Percentiles rank a stretch among this genome's conserved stretches.
Evolutionary conservation across 805 yeast species (phyloP).

Genomic region (Kuraishia hungarica): DNA sequence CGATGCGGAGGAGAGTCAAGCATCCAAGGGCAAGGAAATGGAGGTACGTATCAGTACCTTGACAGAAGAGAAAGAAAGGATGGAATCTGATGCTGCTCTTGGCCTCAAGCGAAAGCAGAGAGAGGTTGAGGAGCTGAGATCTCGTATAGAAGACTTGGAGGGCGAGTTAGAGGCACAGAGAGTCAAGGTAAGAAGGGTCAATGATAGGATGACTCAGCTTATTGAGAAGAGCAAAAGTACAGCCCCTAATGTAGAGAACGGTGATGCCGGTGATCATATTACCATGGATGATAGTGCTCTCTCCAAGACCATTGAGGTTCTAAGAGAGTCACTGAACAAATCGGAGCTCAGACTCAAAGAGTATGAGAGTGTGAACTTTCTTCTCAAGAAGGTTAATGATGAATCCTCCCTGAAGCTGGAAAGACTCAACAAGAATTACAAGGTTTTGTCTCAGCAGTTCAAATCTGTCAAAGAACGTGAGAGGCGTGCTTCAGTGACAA

Average conservation of each 20-base stretch:
- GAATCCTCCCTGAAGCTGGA: constrained; percentile 63
- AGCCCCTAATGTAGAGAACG: not conserved
- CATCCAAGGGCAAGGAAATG: constrained; percentile 43
- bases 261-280: constrained; percentile 7
- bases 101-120: constrained; percentile 47
- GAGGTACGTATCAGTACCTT: constrained; percentile 40
- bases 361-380: constrained; percentile 40
- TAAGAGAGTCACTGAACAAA: constrained; percentile 44
- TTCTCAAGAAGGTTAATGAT: constrained; percentile 54
- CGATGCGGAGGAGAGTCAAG: constrained; percentile 58
- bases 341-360: constrained; percentile 47
- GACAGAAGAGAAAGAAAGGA: constrained; percentile 51
- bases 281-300: not conserved
- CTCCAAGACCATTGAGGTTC: constrained; percentile 22
- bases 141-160: constrained; percentile 30
- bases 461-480: constrained; percentile 31
- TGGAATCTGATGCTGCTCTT: constrained; percentile 45
- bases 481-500: not conserved
- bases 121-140: constrained; percentile 55
- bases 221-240: not conserved
- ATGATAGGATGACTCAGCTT: constrained; percentile 20
- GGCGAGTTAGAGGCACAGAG: constrained; percentile 9
- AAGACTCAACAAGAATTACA: constrained; percentile 63
- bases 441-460: constrained; percentile 50
- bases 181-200: not conserved